Evolutionary conservation across 2,329 filamentous ascomycete species (phyloP).

Genomic region (Arthrinium puccinioides): DNA sequence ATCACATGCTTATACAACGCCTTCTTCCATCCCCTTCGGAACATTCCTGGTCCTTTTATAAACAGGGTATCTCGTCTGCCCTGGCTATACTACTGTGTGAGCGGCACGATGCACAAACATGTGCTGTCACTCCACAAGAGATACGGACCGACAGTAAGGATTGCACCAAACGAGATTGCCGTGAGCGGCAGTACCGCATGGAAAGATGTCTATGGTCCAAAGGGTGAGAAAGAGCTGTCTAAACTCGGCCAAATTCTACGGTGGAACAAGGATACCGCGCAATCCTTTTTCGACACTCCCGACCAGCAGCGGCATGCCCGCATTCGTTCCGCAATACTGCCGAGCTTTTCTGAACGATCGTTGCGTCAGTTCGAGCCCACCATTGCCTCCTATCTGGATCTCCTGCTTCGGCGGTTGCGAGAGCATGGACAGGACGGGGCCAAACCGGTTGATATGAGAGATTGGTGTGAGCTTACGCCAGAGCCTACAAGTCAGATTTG

Average conservation of each 20-base stretch:
- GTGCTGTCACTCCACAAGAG: slow-evolving; percentile 19
- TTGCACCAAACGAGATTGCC: slow-evolving; percentile 27
- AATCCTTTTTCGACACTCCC: slow-evolving; percentile 20
- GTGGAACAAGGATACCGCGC: slow-evolving; percentile 13
- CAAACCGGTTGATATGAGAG: slow-evolving; percentile 10
- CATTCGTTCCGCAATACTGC: slow-evolving; percentile 21
- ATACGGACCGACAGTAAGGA: slow-evolving; percentile 31
- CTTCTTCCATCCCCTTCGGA: slow-evolving; percentile 15
- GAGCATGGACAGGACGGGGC: slow-evolving; percentile 8
- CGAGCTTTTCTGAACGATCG: slow-evolving; percentile 26
- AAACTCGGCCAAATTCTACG: slow-evolving; percentile 16
- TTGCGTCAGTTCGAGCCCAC: slow-evolving; percentile 30
- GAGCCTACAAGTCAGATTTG: not conserved
- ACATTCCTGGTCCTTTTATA: slow-evolving; percentile 14
- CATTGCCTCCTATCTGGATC: slow-evolving; percentile 25
- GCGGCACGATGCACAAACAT: slow-evolving; percentile 9
- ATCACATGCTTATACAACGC: slow-evolving; percentile 12
- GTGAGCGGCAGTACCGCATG: slow-evolving; percentile 26
- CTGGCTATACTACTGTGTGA: slow-evolving; percentile 1
- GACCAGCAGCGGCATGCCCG: slow-evolving; percentile 19
- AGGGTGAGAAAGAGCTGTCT: slow-evolving; percentile 14
- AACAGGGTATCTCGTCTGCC: slow-evolving; percentile 7
- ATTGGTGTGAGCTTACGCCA: slow-evolving; percentile 9
- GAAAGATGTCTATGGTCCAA: slow-evolving; percentile 21
- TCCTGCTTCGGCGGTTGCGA: slow-evolving; percentile 17